Evolutionary conservation across 2,329 filamentous ascomycete species (phyloP).

Genomic region (Tothia fuscella): DNA sequence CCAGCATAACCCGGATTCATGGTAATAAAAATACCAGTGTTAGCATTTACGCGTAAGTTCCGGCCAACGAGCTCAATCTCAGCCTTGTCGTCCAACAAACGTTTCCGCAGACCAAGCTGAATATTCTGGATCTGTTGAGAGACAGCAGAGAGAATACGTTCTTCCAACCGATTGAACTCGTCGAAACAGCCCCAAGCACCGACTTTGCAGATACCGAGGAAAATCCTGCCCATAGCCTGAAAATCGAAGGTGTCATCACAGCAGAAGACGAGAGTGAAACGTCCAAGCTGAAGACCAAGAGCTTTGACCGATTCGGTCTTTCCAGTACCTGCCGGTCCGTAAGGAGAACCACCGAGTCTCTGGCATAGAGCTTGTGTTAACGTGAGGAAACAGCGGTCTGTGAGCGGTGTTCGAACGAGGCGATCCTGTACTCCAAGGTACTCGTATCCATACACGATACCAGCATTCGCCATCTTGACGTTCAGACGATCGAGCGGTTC

Average conservation of each 20-base stretch:
- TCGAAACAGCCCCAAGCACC: conserved; percentile 99
- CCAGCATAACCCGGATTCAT: conserved; percentile 99
- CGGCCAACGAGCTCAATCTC: conserved; percentile 93
- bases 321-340: conserved; percentile 92
- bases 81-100: conserved; percentile 65
- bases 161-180: conserved; percentile 98
- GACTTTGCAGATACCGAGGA: conserved; percentile 97
- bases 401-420: conserved; percentile 90
- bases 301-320: conserved; percentile 99
- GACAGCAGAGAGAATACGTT: conserved; percentile 92
- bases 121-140: conserved; percentile 99
- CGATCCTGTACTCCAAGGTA: conserved; percentile 94
- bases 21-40: conserved; percentile 98
- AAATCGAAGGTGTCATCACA: conserved; percentile 99
- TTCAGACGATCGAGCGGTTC: conserved; percentile 71
- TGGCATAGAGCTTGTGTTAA: conserved; percentile 93
- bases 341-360: conserved; percentile 88
- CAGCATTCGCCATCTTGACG: conserved; percentile 94
- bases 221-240: conserved; percentile 98
- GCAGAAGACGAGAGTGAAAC: conserved; percentile 97
- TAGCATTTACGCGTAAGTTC: conserved; percentile 76
- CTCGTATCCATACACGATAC: conserved; percentile 92
- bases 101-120: conserved; percentile 83
- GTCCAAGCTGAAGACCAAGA: conserved; percentile 85
- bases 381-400: conserved; percentile 95